Base-by-base conservation (phyloP, 2,329 filamentous ascomycete species). In the Coniella vitis region DNA sequence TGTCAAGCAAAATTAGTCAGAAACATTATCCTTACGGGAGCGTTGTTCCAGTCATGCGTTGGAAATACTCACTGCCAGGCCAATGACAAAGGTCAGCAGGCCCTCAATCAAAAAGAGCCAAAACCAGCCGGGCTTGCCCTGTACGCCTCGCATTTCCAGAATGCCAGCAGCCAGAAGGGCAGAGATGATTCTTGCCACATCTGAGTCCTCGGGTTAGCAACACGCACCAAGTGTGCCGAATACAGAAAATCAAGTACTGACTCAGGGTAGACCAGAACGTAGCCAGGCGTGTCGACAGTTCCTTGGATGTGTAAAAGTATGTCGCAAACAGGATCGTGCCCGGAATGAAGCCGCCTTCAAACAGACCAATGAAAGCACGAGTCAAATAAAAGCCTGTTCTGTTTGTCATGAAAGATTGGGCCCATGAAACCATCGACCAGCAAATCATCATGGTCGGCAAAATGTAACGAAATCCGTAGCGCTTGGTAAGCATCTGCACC, bases 231-330 rank as follows among this genome's bases (percentile, higher is more conserved):
- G 61, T 63, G 4, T 60, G 64, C 4, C 64, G 53, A 39, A 61
- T 57, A 39, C 54, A 58, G 8, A 59, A 45, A 58, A 21, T 19
- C 37, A 21, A 25, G 4, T 19, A 45, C 42, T 45, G 17, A 45
- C 42, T 73, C 21, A 74, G 63, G 2, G 70, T 72, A 1, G 69
- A 70, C 85, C 84, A 89, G 63, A 88, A 88, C 58, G 73, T 82
- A 38, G 80, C 79, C 9, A 89, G 69, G 0, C 86, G 76, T 29
- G 78, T 73, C 0, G 84, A 81, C 1, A 89, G 67, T 60, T 89
- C 85, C 45, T 71, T 73, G 1, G 78, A 78, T 3, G 76, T 87
- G 67, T 87, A 89, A 64, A 84, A 89, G 63, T 88, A 88, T 2
- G 78, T 81, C 1, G 85, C 70, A 61, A 85, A 87, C 1, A 84